These are phyloP conservation scores for Monsonia emarginata DNA, from an alignment of 441 rosid genomes.

Conservation along the genomic window DNA sequence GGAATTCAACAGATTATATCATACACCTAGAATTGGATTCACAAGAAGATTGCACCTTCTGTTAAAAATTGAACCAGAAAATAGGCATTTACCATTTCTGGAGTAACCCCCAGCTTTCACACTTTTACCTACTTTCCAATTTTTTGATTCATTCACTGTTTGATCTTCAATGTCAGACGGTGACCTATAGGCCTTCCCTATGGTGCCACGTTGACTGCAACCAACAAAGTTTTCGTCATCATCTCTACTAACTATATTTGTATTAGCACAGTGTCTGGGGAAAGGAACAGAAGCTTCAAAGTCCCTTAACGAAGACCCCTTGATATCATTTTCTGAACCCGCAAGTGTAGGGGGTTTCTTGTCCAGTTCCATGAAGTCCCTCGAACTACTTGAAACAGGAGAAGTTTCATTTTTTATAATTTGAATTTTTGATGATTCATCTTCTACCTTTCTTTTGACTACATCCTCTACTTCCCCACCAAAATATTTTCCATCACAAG, in stretches of 20 bases:
- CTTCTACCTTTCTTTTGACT: conserved; percentile 9
- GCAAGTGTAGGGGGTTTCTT: conserved; percentile 13
- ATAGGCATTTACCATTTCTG: conserved; percentile 28
- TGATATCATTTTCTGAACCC: conserved; percentile 18
- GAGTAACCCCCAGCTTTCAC: conserved; percentile 26
- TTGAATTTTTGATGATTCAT: neutral
- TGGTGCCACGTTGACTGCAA: conserved; percentile 19
- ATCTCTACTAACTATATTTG: conserved; percentile 23
- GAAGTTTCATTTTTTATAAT: conserved; percentile 12
- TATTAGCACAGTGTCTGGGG: conserved; percentile 18
- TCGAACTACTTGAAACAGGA: conserved; percentile 15
- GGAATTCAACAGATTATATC: conserved; percentile 9
- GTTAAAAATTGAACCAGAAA: conserved; percentile 10
- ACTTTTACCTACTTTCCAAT: conserved; percentile 30
- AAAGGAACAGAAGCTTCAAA: conserved; percentile 21
- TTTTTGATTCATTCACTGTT: conserved; percentile 33
- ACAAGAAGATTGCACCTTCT: conserved; percentile 7
- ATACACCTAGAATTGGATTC: conserved; percentile 5
- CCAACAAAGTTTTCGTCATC: conserved; percentile 24
- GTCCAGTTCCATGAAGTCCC: conserved; percentile 22
- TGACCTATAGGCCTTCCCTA: conserved; percentile 26
- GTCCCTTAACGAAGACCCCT: conserved; percentile 22
- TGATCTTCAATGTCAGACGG: conserved; percentile 25
- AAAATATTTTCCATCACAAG: neutral
- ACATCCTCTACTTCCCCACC: conserved; percentile 11